phyloP scores from a whole-genome alignment of 805 yeast genomes.

The Sungouiozyma ichnusensis region DNA sequence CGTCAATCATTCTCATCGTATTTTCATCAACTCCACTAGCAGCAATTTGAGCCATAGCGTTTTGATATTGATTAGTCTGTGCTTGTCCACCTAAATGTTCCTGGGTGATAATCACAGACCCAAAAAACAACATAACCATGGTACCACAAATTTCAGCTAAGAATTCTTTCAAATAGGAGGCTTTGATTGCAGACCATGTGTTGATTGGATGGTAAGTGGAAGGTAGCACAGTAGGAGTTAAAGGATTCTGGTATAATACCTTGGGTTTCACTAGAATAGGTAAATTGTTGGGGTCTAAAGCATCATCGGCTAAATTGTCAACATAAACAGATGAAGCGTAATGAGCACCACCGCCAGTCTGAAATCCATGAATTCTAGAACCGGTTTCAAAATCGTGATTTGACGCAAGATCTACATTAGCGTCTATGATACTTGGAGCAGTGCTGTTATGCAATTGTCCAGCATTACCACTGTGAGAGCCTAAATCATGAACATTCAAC shows the following conservation, averaged over 20 bases:
- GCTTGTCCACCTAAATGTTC: conserved; percentile 25
- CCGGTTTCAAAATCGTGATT: not conserved
- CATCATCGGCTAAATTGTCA: not conserved
- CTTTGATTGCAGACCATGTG: conserved; percentile 27
- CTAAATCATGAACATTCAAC: not conserved
- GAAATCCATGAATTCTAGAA: not conserved
- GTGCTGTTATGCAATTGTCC: not conserved
- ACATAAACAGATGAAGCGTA: not conserved
- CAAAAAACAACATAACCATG: conserved; percentile 34
- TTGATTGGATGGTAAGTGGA: conserved; percentile 28
- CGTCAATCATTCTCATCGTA: not conserved
- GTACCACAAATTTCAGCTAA: conserved; percentile 44
- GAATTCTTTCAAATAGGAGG: conserved; percentile 32
- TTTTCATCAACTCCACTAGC: conserved; percentile 1
- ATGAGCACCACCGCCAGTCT: not conserved
- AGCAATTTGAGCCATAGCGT: conserved; percentile 1
- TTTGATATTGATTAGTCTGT: conserved; percentile 5
- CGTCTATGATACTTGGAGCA: not conserved
- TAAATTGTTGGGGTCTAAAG: conserved; percentile 3
- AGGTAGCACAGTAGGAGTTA: conserved; percentile 28
- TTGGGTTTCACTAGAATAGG: conserved; percentile 28
- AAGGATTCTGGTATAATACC: conserved; percentile 27
- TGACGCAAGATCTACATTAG: not conserved
- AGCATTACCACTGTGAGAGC: not conserved
- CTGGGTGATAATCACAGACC: conserved; percentile 42